Conservation (phyloP, 768 basidiomycete species). For the Daedalea quercina region DNA sequence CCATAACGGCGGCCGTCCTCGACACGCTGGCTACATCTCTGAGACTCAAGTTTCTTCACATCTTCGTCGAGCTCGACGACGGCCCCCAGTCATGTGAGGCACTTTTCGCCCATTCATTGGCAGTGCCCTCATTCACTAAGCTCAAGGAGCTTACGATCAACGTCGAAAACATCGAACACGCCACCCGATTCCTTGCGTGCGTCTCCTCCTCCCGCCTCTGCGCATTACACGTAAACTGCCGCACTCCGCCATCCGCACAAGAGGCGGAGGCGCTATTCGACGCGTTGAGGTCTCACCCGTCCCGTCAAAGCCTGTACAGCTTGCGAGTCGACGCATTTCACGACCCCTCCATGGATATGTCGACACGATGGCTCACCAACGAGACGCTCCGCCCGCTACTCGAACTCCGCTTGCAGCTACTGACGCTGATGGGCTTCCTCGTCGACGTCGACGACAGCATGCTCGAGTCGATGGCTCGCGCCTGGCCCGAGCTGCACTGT, state of each 20-base stretch:
- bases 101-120: no score
- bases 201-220: no score
- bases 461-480: not conserved
- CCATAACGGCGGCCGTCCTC: not conserved
- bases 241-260: not conserved
- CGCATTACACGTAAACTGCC: not conserved
- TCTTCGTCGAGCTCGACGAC: no score
- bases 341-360: not conserved
- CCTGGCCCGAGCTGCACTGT: not conserved
- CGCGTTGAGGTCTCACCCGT: not conserved
- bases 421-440: not conserved
- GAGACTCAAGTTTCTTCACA: no score
- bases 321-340: not conserved
- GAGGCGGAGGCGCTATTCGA: not conserved
- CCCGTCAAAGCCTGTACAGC: not conserved
- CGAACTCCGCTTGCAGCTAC: not conserved
- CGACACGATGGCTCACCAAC: not conserved
- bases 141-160: no score
- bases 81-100: no score
- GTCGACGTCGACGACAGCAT: slow-evolving; percentile 1
- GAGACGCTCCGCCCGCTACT: not conserved
- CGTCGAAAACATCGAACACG: no score
- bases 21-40: no score
- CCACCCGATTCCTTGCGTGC: no score
- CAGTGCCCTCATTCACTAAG: no score